phyloP scores from a whole-genome alignment of 148 eudicot species.

The Suaeda aralocaspica region DNA sequence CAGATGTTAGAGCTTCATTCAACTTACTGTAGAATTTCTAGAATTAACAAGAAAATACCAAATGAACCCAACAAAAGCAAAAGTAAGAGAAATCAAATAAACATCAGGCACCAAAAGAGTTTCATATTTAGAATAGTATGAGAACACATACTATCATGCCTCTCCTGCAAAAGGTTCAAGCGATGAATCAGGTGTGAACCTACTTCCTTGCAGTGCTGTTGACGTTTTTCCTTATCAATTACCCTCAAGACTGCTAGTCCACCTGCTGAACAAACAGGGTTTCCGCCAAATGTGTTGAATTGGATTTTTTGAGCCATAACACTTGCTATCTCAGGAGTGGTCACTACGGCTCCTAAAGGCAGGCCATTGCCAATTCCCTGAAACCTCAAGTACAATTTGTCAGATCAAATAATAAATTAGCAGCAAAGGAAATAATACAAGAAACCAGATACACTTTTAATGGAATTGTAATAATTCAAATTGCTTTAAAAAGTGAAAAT shows the following conservation, averaged over 20 bases:
- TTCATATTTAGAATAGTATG: slow-evolving; percentile 7
- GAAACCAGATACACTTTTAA: background rate
- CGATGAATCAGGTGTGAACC: slow-evolving; percentile 82
- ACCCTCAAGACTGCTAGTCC: slow-evolving; percentile 93
- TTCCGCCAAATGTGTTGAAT: slow-evolving; percentile 96
- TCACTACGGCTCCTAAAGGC: slow-evolving; percentile 95
- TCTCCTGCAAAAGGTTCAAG: slow-evolving; percentile 62
- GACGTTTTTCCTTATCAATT: slow-evolving; percentile 86
- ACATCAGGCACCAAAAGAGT: background rate
- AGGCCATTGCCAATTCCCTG: slow-evolving; percentile 99
- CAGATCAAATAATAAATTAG: background rate
- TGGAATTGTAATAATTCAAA: background rate
- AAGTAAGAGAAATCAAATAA: background rate
- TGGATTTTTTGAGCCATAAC: slow-evolving; percentile 88
- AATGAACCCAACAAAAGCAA: no score
- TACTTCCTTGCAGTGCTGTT: slow-evolving; percentile 77
- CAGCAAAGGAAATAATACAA: background rate
- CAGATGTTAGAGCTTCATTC: background rate
- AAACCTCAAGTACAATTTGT: background rate
- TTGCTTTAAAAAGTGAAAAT: background rate
- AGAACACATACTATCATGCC: slow-evolving; percentile 63
- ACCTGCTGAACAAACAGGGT: slow-evolving; percentile 98
- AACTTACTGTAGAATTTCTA: background rate
- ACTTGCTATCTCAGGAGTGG: slow-evolving; percentile 92
- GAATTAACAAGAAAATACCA: background rate